Evolutionary conservation across 495 filamentous ascomycete genomes (phyloP).

Genomic region (Lasiosphaeria ovina): DNA sequence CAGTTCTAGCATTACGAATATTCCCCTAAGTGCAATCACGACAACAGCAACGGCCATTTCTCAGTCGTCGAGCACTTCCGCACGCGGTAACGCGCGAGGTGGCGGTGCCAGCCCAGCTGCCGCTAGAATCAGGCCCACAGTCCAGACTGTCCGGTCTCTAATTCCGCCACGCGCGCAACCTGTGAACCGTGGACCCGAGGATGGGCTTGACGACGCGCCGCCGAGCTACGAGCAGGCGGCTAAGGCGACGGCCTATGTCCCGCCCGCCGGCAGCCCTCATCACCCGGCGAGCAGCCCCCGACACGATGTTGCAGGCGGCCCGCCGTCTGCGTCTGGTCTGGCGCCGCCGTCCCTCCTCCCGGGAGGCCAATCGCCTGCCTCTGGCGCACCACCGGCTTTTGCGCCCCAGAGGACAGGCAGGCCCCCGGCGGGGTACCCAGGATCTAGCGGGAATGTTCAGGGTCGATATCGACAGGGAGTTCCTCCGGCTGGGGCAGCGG

Average conservation of each 20-base stretch:
- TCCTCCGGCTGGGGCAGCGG: slow-evolving; percentile 18
- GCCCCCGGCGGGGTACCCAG: slow-evolving; percentile 8
- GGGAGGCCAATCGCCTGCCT: too few relatives aligned
- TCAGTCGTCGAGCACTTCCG: slow-evolving; percentile 2
- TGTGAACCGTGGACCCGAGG: slow-evolving; percentile 35
- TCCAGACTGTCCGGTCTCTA: slow-evolving; percentile 45
- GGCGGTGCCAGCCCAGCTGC: slow-evolving; percentile 1
- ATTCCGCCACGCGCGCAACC: slow-evolving; percentile 37
- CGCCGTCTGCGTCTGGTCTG: too few relatives aligned
- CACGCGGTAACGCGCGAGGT: slow-evolving; percentile 15
- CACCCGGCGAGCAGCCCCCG: slow-evolving; percentile 46
- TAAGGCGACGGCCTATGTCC: slow-evolving; percentile 59
- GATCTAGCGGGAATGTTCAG: slow-evolving; percentile 3
- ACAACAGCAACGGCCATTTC: not conserved
- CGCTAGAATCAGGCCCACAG: slow-evolving; percentile 3
- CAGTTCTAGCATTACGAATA: slow-evolving; percentile 20
- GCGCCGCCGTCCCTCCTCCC: too few relatives aligned
- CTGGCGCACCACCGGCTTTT: too few relatives aligned
- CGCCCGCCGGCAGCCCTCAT: slow-evolving; percentile 57
- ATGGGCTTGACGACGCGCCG: slow-evolving; percentile 63
- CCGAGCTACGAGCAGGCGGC: slow-evolving; percentile 83
- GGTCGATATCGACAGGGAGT: slow-evolving; percentile 23
- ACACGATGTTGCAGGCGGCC: slow-evolving; percentile 1
- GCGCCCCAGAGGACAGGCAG: too few relatives aligned
- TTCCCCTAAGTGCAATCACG: slow-evolving; percentile 14